Evolutionary conservation across 2,329 filamentous ascomycete species (phyloP).

Genomic region (Pestalotiopsis fici): DNA sequence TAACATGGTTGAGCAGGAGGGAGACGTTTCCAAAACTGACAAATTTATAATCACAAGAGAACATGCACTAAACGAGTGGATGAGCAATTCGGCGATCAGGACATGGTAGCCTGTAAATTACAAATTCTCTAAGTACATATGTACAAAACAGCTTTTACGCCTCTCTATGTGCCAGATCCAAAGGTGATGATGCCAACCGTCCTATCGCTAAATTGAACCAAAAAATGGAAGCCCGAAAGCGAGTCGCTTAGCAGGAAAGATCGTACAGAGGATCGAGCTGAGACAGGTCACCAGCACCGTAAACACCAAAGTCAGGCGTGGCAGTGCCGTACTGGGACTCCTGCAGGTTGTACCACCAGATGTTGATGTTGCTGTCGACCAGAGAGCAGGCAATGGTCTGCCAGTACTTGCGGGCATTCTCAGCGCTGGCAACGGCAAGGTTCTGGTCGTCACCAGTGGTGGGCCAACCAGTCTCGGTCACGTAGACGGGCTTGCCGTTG

Average conservation of each 20-base stretch:
- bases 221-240: background rate
- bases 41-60: background rate
- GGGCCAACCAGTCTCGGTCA: constrained; percentile 61
- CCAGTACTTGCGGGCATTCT: constrained; percentile 44
- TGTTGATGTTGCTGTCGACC: constrained; percentile 27
- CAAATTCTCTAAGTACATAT: background rate
- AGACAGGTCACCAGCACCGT: constrained; percentile 31
- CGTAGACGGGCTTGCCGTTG: constrained; percentile 42
- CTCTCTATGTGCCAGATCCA: background rate
- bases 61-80: background rate
- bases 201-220: background rate
- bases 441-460: constrained; percentile 45
- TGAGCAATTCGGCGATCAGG: background rate
- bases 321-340: constrained; percentile 34
- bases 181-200: background rate
- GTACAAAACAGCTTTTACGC: background rate
- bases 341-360: constrained; percentile 38
- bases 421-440: constrained; percentile 44
- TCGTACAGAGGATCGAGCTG: constrained; percentile 26
- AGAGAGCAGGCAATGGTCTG: constrained; percentile 31
- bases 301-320: constrained; percentile 35
- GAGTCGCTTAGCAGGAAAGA: constrained; percentile 25
- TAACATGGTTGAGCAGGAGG: too few relatives aligned
- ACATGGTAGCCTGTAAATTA: background rate
- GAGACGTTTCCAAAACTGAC: too few relatives aligned